phyloP scores from a whole-genome alignment of 2,329 filamentous ascomycete genomes.

The Fonsecaea pugnacius region DNA sequence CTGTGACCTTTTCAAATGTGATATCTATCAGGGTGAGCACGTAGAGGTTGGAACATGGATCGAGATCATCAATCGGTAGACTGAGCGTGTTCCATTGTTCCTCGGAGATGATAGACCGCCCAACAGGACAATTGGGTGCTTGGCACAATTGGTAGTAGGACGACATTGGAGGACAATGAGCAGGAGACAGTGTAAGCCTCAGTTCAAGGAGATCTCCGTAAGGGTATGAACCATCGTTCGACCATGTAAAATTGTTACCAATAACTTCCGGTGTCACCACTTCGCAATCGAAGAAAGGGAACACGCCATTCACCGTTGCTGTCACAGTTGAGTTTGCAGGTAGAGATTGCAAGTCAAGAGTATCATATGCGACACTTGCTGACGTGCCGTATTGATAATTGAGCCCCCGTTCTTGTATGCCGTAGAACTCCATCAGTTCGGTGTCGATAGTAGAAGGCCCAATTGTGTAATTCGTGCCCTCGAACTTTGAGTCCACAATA shows the following conservation, averaged over 20 bases:
- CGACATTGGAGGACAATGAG: conserved; percentile 4
- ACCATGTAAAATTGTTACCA: conserved; percentile 13
- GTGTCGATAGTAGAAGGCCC: neutral
- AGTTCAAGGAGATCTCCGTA: conserved; percentile 6
- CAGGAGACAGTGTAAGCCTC: conserved; percentile 3
- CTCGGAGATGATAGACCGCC: neutral
- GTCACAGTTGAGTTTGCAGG: conserved; percentile 2
- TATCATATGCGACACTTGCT: conserved; percentile 9
- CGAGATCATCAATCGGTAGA: conserved; percentile 2
- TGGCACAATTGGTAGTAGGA: conserved; percentile 9
- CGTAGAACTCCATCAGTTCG: conserved; percentile 10
- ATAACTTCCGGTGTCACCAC: conserved; percentile 2
- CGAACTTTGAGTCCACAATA: neutral
- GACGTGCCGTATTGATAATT: conserved; percentile 13
- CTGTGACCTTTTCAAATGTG: conserved; percentile 9
- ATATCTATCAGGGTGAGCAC: neutral
- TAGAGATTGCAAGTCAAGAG: conserved; percentile 10
- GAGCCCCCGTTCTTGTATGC: conserved; percentile 4
- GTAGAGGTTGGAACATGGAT: conserved; percentile 12
- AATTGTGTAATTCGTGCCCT: neutral
- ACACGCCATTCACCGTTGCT: conserved; percentile 10
- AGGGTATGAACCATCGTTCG: neutral
- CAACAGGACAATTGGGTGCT: neutral
- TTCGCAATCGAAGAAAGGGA: conserved; percentile 15
- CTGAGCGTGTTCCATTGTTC: neutral